These are phyloP conservation scores for Eucalyptus cladocalyx DNA, from an alignment of 345 rosid genomes.

Conservation along the genomic window DNA sequence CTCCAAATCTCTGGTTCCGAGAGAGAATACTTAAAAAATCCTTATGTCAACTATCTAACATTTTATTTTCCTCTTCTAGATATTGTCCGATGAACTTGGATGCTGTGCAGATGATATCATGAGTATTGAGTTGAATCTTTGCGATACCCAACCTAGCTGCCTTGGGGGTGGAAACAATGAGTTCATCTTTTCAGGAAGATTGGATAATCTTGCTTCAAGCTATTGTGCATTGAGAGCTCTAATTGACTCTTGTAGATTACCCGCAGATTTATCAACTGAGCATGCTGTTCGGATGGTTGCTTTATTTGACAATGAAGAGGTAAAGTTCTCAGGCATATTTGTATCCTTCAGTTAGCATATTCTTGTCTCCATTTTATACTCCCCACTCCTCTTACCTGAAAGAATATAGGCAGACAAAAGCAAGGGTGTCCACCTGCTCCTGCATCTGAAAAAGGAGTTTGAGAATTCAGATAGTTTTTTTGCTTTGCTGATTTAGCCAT, in stretches of 20 bases:
- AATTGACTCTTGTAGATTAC: constrained; percentile 58
- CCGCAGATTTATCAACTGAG: constrained; percentile 42
- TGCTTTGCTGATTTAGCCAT: background rate
- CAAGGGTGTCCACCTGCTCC: background rate
- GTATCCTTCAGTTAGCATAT: background rate
- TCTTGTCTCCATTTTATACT: background rate
- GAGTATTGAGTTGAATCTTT: constrained; percentile 79
- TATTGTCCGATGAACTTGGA: constrained; percentile 55
- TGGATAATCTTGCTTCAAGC: constrained; percentile 91
- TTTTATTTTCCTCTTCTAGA: constrained; percentile 17
- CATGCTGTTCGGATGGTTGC: constrained; percentile 77
- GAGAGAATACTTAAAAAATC: background rate
- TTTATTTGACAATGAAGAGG: constrained; percentile 97
- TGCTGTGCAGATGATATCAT: constrained; percentile 60
- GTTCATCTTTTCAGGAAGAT: constrained; percentile 90
- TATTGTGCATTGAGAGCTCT: constrained; percentile 87
- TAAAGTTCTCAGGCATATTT: constrained; percentile 6
- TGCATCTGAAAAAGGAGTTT: background rate
- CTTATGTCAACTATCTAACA: background rate
- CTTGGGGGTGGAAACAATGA: constrained; percentile 91
- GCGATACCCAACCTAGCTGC: constrained; percentile 97
- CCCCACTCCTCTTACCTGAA: background rate
- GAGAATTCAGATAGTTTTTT: background rate
- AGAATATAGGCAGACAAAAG: background rate
- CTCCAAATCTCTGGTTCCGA: background rate